Conservation (phyloP, 495 filamentous ascomycete species). For the Usnea hakonensis region DNA sequence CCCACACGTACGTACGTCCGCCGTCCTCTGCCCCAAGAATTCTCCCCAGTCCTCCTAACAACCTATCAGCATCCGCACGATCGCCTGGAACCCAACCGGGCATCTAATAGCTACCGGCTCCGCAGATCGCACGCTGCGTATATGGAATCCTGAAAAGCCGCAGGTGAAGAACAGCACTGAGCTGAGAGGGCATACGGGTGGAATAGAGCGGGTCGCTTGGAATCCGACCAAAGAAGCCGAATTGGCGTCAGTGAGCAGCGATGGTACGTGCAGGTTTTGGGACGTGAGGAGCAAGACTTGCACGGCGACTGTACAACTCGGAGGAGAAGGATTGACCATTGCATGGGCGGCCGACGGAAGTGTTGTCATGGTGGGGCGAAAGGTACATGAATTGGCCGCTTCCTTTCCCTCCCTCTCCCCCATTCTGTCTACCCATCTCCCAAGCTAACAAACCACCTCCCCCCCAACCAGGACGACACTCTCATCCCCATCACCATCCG, state of each 20-base stretch:
- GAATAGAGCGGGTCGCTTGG: constrained; percentile 81
- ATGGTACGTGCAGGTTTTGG: constrained; percentile 87
- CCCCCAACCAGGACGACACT: constrained; percentile 52
- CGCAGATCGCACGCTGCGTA: constrained; percentile 70
- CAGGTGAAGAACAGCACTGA: constrained; percentile 77
- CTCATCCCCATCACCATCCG: constrained; percentile 54
- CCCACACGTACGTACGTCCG: constrained; percentile 49
- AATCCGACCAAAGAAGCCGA: constrained; percentile 84
- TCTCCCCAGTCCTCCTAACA: constrained; percentile 8
- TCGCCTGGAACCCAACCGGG: constrained; percentile 87
- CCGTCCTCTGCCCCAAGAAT: not conserved
- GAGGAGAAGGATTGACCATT: constrained; percentile 73
- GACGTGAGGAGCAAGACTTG: constrained; percentile 78
- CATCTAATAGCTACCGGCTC: constrained; percentile 81
- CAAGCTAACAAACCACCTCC: not conserved
- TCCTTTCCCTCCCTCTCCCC: not conserved
- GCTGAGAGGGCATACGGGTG: constrained; percentile 67
- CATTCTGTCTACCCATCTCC: not conserved
- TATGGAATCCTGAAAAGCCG: constrained; percentile 86
- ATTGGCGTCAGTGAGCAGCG: constrained; percentile 73
- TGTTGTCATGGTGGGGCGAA: constrained; percentile 74
- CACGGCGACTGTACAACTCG: constrained; percentile 71
- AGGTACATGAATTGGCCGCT: constrained; percentile 45
- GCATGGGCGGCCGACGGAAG: constrained; percentile 85
- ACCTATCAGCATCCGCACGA: constrained; percentile 50